Evolutionary conservation across 768 basidiomycete species (phyloP), one percentile per base, ranked within the genome.

Genomic region (Hemileccinum rubropunctum): DNA sequence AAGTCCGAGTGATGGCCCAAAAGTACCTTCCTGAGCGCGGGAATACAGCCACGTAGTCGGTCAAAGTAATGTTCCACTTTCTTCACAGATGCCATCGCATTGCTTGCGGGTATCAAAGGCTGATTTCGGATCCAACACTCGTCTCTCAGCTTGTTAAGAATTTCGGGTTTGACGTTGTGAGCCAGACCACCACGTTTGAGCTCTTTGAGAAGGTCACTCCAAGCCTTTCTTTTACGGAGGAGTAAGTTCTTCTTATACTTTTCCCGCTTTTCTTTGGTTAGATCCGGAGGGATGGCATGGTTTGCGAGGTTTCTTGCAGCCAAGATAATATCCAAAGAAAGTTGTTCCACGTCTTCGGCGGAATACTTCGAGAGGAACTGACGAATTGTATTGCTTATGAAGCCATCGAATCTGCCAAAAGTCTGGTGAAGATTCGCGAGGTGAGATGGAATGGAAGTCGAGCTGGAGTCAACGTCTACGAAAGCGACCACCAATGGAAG

Each of bases 131-230:
- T 70, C 84, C 86, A 88, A 15, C 72, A 72, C 27, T 72, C 68
- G 51, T 82, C 79, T 20, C 65, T 61, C 51, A 86, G 80, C 34
- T 73, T 78, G 18, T 69, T 71, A 4, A 91, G 74, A 21, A 85
- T 63, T 20, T 88, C 86, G 1, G 90, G 79, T 61, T 86, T 88
- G 44, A 91, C 70, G 45, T 80, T 87, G 35, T 74, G 68, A 0
- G 91, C 74, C 45, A 98, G 76, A 17, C 97, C 97, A 17, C 80
- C 73, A 2, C 80, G 77, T 64, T 90, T 90, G 46, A 97, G 72
- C 61, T 94, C 92, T 67, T 93, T 95, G 54, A 97, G 73, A 17
- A 97, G 74, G 63, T 98, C 94, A 23, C 87, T 84, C 81, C 86
- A 92, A 1, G 94, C 94, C 62, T 90, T 91, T 53, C 88, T 76